Evolutionary conservation across 352 stramenopile genomes (phyloP).

Genomic region (Phytopythium litorale): DNA sequence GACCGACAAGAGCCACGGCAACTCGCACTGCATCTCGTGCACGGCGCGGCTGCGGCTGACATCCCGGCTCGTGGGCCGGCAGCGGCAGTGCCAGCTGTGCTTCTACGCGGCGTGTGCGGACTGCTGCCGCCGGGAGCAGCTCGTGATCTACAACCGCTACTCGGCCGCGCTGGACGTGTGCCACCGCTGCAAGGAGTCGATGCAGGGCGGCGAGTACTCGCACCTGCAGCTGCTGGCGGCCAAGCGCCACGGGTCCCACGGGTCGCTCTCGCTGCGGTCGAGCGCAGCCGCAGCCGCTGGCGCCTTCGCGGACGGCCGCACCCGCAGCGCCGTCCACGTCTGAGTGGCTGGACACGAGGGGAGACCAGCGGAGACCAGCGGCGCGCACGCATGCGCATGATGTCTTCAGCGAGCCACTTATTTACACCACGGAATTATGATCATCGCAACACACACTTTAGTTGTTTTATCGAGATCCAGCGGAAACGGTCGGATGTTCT

Average conservation of each 20-base stretch:
- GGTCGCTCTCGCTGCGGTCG: slow-evolving; percentile 5
- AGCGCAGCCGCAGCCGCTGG: not conserved
- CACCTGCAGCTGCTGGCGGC: slow-evolving; percentile 18
- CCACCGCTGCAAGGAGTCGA: slow-evolving; percentile 29
- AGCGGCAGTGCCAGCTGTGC: slow-evolving; percentile 28
- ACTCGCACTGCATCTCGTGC: slow-evolving; percentile 34
- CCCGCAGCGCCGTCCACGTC: not conserved
- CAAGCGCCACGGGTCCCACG: slow-evolving; percentile 6
- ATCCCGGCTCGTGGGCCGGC: slow-evolving; percentile 5
- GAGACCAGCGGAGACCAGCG: too few species aligned
- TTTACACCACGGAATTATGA: too few species aligned
- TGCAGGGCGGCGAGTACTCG: slow-evolving; percentile 30
- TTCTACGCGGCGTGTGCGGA: slow-evolving; percentile 29
- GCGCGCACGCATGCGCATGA: too few species aligned
- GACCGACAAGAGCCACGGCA: slow-evolving; percentile 12
- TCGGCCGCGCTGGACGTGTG: slow-evolving; percentile 30
- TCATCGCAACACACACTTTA: too few species aligned
- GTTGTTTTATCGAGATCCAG: too few species aligned
- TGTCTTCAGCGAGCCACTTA: too few species aligned
- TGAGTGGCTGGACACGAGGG: not conserved
- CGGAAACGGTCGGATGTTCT: too few species aligned
- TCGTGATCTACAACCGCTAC: slow-evolving; percentile 38
- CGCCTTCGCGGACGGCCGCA: not conserved
- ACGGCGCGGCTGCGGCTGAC: slow-evolving; percentile 20
- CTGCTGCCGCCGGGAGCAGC: slow-evolving; percentile 28